These are phyloP conservation scores for Cicer judaicum DNA, from an alignment of 306 rosid genomes.

Conservation along the genomic window DNA sequence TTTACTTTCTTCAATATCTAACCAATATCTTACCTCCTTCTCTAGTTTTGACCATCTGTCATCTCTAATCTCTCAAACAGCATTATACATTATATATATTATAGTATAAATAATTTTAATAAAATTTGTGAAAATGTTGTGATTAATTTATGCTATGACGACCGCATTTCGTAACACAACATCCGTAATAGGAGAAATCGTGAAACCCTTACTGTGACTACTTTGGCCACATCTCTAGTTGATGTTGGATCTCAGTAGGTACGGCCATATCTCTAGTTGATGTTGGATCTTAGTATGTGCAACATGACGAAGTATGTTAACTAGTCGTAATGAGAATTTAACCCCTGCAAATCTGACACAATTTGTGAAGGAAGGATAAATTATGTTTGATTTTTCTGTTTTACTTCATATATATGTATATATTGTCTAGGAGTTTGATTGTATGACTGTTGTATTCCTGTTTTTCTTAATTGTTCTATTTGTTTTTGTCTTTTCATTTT, in stretches of 20 bases:
- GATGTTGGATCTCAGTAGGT: neutral
- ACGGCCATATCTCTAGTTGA: neutral
- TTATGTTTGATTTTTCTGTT: neutral
- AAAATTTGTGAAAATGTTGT: no score
- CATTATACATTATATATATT: no score
- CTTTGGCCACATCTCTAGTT: neutral
- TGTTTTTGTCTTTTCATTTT: constrained; percentile 28
- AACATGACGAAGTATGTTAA: neutral
- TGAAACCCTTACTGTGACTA: no score
- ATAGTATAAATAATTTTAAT: no score
- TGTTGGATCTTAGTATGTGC: neutral
- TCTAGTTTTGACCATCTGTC: no score
- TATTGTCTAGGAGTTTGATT: neutral
- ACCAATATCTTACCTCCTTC: no score
- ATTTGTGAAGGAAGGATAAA: no score
- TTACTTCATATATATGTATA: neutral
- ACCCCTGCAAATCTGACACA: neutral
- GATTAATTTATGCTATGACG: no score
- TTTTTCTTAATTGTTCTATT: constrained; percentile 5
- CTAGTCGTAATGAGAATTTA: neutral
- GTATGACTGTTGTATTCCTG: constrained; percentile 17
- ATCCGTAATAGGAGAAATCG: no score
- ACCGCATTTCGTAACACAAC: no score
- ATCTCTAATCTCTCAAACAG: no score
- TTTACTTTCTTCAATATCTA: no score